Evolutionary conservation across 1,139 yeast genomes (phyloP).

Genomic region (Kodamaea derodonti): DNA sequence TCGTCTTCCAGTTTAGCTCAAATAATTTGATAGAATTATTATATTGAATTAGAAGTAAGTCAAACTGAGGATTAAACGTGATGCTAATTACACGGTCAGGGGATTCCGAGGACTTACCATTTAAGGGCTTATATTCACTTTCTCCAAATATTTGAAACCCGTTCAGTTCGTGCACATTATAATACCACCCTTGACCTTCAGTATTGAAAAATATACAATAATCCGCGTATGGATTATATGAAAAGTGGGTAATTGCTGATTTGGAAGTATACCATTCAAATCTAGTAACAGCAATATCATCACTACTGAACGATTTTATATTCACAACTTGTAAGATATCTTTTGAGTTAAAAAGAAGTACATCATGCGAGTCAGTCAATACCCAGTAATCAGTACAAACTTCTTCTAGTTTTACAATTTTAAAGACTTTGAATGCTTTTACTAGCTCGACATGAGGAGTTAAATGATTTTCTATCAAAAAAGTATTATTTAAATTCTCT

Average conservation of each 20-base stretch:
- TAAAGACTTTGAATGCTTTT: conserved; percentile 23
- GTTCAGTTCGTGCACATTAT: conserved; percentile 13
- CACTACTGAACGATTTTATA: conserved; percentile 29
- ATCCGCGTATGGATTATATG: conserved; percentile 25
- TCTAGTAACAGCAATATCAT: conserved; percentile 25
- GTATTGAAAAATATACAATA: conserved; percentile 31
- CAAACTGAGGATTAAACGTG: conserved; percentile 25
- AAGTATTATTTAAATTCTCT: conserved; percentile 32
- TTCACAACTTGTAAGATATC: conserved; percentile 33
- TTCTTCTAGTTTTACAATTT: conserved; percentile 34
- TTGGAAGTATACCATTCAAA: conserved; percentile 26
- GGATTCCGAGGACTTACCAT: no score
- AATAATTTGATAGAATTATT: conserved; percentile 12
- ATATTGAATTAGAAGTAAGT: conserved; percentile 18
- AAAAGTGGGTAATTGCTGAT: conserved; percentile 19
- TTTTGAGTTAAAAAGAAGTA: conserved; percentile 28
- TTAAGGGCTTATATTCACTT: no score
- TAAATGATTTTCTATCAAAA: conserved; percentile 23
- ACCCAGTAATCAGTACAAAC: conserved; percentile 36
- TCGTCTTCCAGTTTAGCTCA: conserved; percentile 9
- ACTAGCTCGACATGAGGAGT: conserved; percentile 25
- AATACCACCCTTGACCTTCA: conserved; percentile 26
- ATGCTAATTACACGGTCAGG: no score
- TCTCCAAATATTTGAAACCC: background rate
- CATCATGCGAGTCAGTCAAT: conserved; percentile 36